These are phyloP conservation scores for Sphenostylis stenocarpa DNA, from an alignment of 306 rosid species.

Conservation along the genomic window DNA sequence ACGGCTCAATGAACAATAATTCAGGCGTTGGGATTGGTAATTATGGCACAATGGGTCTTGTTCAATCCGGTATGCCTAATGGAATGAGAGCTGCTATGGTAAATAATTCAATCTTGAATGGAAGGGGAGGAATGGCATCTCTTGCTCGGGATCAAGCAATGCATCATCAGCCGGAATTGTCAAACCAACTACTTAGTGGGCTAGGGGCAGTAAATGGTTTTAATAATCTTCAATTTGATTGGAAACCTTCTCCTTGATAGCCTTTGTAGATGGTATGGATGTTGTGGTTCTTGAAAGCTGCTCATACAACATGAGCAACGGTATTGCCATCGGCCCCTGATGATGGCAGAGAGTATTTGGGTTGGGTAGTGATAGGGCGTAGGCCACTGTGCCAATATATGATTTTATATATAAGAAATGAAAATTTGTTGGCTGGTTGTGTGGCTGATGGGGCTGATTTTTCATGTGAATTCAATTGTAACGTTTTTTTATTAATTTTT, in stretches of 20 bases:
- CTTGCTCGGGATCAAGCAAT: slow-evolving; percentile 77
- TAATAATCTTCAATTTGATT: slow-evolving; percentile 84
- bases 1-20: slow-evolving; percentile 59
- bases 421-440: slow-evolving; percentile 70
- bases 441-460: slow-evolving; percentile 68
- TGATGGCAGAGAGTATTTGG: slow-evolving; percentile 35
- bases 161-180: slow-evolving; percentile 85
- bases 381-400: slow-evolving; percentile 70
- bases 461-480: slow-evolving; percentile 57
- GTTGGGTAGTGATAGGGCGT: slow-evolving; percentile 51
- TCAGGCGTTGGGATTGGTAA: slow-evolving; percentile 59
- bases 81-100: slow-evolving; percentile 80
- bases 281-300: slow-evolving; percentile 47
- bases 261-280: slow-evolving; percentile 33
- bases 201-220: slow-evolving; percentile 82
- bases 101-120: slow-evolving; percentile 77
- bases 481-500: slow-evolving; percentile 34
- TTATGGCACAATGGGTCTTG: slow-evolving; percentile 69
- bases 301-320: slow-evolving; percentile 57
- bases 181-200: slow-evolving; percentile 84
- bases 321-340: slow-evolving; percentile 51
- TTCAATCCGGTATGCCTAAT: slow-evolving; percentile 72
- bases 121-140: slow-evolving; percentile 83
- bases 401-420: slow-evolving; percentile 65
- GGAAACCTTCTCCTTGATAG: slow-evolving; percentile 80